These are phyloP conservation scores for Fusarium falciforme DNA, from an alignment of 2,329 filamentous ascomycete species.

Conservation along the genomic window DNA sequence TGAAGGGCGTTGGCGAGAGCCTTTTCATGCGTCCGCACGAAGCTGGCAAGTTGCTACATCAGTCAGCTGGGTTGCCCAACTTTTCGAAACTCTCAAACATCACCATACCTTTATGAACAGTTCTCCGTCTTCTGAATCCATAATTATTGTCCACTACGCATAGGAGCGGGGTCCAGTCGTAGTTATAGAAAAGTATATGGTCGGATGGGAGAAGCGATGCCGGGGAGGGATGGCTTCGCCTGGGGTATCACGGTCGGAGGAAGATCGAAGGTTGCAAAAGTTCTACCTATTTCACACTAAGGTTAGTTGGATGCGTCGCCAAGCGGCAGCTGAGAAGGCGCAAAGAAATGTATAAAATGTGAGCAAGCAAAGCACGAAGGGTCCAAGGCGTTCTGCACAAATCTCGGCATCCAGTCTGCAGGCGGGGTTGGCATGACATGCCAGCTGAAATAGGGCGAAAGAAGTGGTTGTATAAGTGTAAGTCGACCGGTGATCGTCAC, in stretches of 20 bases:
- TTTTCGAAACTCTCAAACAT: background rate
- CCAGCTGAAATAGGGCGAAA: constrained; percentile 2
- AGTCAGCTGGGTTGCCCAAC: constrained; percentile 45
- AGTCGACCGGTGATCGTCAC: constrained; percentile 23
- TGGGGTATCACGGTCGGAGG: constrained; percentile 31
- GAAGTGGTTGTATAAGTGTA: constrained; percentile 13
- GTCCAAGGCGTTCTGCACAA: constrained; percentile 12
- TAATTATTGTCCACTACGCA: constrained; percentile 61
- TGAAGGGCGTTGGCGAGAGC: constrained; percentile 96
- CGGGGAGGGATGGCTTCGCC: constrained; percentile 7
- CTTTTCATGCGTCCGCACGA: constrained; percentile 97
- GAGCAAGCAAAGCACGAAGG: constrained; percentile 5
- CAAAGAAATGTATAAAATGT: constrained; percentile 15
- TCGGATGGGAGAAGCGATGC: constrained; percentile 19
- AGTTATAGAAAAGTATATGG: background rate
- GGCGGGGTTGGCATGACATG: constrained; percentile 1
- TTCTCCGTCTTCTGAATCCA: constrained; percentile 92
- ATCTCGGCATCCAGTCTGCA: constrained; percentile 9
- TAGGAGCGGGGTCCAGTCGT: constrained; percentile 27
- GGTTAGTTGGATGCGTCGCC: constrained; percentile 34
- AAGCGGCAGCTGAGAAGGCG: constrained; percentile 19
- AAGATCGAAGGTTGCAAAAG: constrained; percentile 23
- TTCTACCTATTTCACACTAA: constrained; percentile 37
- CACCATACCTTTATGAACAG: constrained; percentile 83
- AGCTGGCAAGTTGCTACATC: constrained; percentile 88